phyloP scores from a whole-genome alignment of 1,284 basidiomycete species.

The Ceratobasidium sp. region DNA sequence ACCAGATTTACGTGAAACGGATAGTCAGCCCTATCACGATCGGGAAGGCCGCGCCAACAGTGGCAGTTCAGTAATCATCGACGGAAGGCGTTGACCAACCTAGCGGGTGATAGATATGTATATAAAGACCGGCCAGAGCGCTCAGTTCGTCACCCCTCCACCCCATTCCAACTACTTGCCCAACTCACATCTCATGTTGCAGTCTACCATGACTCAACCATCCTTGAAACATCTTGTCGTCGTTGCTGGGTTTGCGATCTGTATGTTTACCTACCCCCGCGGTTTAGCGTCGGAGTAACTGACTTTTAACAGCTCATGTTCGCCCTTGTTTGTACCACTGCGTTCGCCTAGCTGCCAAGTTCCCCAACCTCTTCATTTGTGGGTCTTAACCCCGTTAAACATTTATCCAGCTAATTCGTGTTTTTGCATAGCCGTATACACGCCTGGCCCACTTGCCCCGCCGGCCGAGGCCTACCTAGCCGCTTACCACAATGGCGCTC shows the following conservation, averaged over 20 bases:
- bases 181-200: too few relatives aligned
- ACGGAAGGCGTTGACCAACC: too few relatives aligned
- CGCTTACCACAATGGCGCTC: neutral
- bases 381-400: neutral
- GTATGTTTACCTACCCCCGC: neutral
- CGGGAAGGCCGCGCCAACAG: too few relatives aligned
- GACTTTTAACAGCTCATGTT: neutral
- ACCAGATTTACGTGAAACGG: too few relatives aligned
- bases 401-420: neutral
- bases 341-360: slow-evolving; percentile 1
- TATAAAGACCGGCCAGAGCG: too few relatives aligned
- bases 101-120: too few relatives aligned
- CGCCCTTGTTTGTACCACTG: neutral
- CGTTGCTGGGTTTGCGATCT: neutral
- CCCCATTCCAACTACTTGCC: too few relatives aligned
- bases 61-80: too few relatives aligned
- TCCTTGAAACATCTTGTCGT: neutral
- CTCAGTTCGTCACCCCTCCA: too few relatives aligned
- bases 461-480: slow-evolving; percentile 2
- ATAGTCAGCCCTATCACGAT: too few relatives aligned
- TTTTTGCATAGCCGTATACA: slow-evolving; percentile 2
- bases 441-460: neutral
- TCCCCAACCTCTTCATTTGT: slow-evolving; percentile 24
- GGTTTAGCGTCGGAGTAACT: neutral
- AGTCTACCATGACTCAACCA: neutral